Evolutionary conservation across 2,329 filamentous ascomycete species (phyloP), one percentile per base, ranked within the genome.

Genomic region (Aspergillus vadensis): DNA sequence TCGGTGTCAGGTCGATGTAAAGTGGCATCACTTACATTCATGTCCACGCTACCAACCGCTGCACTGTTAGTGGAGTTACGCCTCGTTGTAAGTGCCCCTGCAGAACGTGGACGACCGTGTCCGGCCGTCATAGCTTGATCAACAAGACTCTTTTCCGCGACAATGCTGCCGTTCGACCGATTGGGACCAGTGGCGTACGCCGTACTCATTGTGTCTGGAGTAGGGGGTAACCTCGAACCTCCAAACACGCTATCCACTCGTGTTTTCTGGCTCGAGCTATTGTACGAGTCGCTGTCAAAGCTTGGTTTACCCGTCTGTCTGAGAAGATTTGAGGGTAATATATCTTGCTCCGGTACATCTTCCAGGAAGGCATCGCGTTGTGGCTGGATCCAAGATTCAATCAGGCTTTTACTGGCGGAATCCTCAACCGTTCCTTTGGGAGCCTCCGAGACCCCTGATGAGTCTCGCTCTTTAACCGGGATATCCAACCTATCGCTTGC

Each of bases 191-290:
- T 66, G 21, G 69, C 70, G 54, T 73, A 69, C 50, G 74, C 73
- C 2, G 76, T 79, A 50, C 74, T 78, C 77, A 79, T 79, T 2
- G 77, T 79, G 55, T 79, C 77, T 3, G 77, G 77, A 1, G 77
- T 79, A 12, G 76, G 77, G 19, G 77, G 77, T 4, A 79, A 67
- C 15, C 68, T 71, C 10, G 70, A 64, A 5, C 70, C 68, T 2
- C 68, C 74, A 55, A 78, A 78, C 2, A 76, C 61, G 14, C 66
- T 66, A 25, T 76, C 73, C 36, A 72, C 52, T 17, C 66, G 67
- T n/a, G 69, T 67, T 9, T 69, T 72, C 17, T 69, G 68, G 38
- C 61, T 69, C 5, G 68, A 64, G 25, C 69, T 67, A 36, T 65
- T 64, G 36, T 62, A 68, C 12, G 75, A 65, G 15, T 68, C 68